phyloP scores from a whole-genome alignment of 345 rosid genomes.

The Eucalyptus rudis region DNA sequence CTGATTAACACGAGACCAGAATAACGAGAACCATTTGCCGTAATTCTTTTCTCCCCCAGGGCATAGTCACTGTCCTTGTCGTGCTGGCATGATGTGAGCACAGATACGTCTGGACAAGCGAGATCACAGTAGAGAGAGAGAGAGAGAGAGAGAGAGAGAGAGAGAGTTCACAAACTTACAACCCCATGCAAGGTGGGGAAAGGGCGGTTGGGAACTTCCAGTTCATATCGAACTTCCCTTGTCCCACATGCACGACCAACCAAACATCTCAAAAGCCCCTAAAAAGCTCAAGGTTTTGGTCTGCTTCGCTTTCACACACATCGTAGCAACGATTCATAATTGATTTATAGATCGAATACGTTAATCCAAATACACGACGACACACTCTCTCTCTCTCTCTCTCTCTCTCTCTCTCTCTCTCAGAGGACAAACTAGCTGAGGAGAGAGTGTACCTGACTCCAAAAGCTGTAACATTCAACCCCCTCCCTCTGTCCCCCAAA shows the following conservation, averaged over 20 bases:
- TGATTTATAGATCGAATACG: neutral
- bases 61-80: neutral
- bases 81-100: neutral
- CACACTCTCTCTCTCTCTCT: neutral
- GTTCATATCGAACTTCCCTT: conserved; percentile 53
- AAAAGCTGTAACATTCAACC: conserved; percentile 43
- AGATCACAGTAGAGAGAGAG: neutral
- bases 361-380: neutral
- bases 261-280: neutral
- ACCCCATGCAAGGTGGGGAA: conserved; percentile 22
- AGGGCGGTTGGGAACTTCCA: conserved; percentile 38
- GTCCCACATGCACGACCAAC: conserved; percentile 2
- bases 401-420: conserved; percentile 6
- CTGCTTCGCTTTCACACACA: neutral
- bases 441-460: conserved; percentile 30
- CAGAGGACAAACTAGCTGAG: conserved; percentile 65
- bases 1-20: neutral
- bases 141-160: neutral
- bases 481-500: conserved; percentile 22
- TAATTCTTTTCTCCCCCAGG: neutral
- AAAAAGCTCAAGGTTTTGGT: neutral
- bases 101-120: neutral
- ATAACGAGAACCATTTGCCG: neutral
- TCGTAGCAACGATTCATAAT: neutral
- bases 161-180: neutral